phyloP scores from a whole-genome alignment of 495 filamentous ascomycete genomes.

The Hypoxylon trugodes region DNA sequence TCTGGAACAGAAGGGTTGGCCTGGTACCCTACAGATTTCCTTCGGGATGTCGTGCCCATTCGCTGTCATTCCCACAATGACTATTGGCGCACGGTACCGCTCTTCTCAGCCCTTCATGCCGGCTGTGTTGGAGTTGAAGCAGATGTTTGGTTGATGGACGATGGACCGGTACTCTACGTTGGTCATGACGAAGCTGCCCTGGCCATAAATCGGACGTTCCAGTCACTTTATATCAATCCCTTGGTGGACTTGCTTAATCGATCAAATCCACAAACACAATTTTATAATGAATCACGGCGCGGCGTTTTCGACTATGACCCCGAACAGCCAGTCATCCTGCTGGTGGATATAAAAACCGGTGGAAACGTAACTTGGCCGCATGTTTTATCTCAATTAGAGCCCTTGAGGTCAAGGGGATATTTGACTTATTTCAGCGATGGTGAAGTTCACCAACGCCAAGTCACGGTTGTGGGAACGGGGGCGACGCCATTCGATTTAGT shows the following conservation, averaged over 20 bases:
- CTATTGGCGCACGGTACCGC: constrained; percentile 84
- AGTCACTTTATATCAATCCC: constrained; percentile 70
- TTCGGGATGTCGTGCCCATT: constrained; percentile 72
- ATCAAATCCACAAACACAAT: constrained; percentile 59
- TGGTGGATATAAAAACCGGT: constrained; percentile 75
- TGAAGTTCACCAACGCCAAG: constrained; percentile 59
- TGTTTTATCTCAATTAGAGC: constrained; percentile 68
- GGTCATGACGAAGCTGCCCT: constrained; percentile 65
- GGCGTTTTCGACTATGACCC: constrained; percentile 71
- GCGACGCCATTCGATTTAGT: constrained; percentile 74
- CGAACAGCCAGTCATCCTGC: constrained; percentile 70
- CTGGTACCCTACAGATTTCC: constrained; percentile 79
- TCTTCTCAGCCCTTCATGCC: constrained; percentile 68
- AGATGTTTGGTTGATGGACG: constrained; percentile 84
- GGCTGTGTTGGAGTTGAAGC: constrained; percentile 82
- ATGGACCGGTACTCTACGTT: constrained; percentile 64
- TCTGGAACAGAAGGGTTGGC: constrained; percentile 57
- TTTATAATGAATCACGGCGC: constrained; percentile 51
- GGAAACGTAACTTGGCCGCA: constrained; percentile 58
- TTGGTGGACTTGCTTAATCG: constrained; percentile 64
- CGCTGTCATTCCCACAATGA: constrained; percentile 88
- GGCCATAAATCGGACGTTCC: constrained; percentile 64
- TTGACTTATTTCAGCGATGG: constrained; percentile 66
- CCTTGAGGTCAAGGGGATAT: constrained; percentile 69
- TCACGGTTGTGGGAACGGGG: constrained; percentile 85